Evolutionary conservation across 2,329 filamentous ascomycete genomes (phyloP).

Genomic region (Pyrenophora teres): DNA sequence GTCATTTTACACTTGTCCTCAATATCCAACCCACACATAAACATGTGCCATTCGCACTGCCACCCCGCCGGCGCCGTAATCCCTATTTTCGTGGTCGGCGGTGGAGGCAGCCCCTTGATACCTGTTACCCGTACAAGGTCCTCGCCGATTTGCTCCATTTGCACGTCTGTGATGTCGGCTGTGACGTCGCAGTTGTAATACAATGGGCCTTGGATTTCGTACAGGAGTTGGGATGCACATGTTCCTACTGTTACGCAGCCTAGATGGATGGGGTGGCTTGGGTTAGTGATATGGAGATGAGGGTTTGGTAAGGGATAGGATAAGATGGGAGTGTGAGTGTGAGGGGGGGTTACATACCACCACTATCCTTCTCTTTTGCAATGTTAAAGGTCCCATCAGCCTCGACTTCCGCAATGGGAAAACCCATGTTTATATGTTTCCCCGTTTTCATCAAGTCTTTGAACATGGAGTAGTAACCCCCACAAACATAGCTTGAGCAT

Average conservation of each 20-base stretch:
- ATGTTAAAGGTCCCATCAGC: conserved; percentile 25
- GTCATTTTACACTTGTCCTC: conserved; percentile 32
- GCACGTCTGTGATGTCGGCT: conserved; percentile 29
- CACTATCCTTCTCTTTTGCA: conserved; percentile 41
- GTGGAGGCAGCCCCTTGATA: conserved; percentile 52
- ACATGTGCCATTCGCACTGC: conserved; percentile 36
- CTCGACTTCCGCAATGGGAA: conserved; percentile 31
- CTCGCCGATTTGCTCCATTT: conserved; percentile 49
- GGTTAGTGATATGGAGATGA: too few species aligned
- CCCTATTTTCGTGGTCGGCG: conserved; percentile 54
- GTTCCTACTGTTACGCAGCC: conserved; percentile 52
- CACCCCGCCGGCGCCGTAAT: conserved; percentile 35
- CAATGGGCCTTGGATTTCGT: conserved; percentile 39
- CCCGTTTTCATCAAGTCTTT: conserved; percentile 43
- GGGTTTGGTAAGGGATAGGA: too few species aligned
- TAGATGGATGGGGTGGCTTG: background rate
- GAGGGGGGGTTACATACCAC: conserved; percentile 28
- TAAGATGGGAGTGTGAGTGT: too few species aligned
- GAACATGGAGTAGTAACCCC: conserved; percentile 47
- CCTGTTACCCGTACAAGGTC: conserved; percentile 48
- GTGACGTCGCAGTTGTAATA: conserved; percentile 56
- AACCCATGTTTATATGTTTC: conserved; percentile 41
- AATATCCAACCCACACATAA: conserved; percentile 36
- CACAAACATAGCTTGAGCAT: conserved; percentile 43
- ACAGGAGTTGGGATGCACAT: conserved; percentile 58